A percentile compares a stretch with the other conserved stretches of the same genome.
Conservation (phyloP, 179 eudicot species). For the Vitellaria paradoxa region DNA sequence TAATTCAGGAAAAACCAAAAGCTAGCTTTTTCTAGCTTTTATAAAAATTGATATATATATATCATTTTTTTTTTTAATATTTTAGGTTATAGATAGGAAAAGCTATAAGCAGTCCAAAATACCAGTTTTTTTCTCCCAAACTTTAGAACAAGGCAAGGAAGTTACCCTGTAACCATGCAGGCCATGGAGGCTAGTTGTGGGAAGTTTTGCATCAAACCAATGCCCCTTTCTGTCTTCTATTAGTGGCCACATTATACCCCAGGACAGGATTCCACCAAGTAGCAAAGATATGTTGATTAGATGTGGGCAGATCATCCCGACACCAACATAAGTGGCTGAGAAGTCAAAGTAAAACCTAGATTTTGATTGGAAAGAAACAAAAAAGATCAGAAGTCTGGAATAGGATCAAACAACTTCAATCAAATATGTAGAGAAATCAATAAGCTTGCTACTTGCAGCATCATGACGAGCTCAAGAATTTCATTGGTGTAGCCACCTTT, state of each 20-base stretch:
- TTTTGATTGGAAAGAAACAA: neutral
- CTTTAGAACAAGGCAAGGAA: conserved; percentile 12
- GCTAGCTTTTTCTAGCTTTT: neutral
- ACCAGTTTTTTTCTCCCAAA: no score
- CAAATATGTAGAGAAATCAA: neutral
- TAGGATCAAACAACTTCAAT: neutral
- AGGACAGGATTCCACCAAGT: conserved; percentile 36
- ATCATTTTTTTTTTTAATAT: no score
- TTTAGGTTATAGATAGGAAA: no score
- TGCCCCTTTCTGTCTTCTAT: conserved; percentile 26
- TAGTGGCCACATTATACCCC: conserved; percentile 46
- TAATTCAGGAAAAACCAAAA: neutral
- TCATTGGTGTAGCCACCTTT: neutral
- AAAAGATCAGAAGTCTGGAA: conserved; percentile 10
- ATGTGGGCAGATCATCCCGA: conserved; percentile 43
- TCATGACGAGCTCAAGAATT: neutral
- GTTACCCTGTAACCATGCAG: conserved; percentile 41
- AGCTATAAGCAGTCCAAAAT: no score
- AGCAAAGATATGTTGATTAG: conserved; percentile 35
- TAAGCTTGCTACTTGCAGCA: neutral
- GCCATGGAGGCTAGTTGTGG: conserved; percentile 28
- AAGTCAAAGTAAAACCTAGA: conserved; percentile 56
- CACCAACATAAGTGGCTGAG: conserved; percentile 40
- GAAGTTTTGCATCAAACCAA: conserved; percentile 24
- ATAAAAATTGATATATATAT: neutral